phyloP scores from a whole-genome alignment of 2,329 filamentous ascomycete genomes.

The Arthroderma uncinatum region DNA sequence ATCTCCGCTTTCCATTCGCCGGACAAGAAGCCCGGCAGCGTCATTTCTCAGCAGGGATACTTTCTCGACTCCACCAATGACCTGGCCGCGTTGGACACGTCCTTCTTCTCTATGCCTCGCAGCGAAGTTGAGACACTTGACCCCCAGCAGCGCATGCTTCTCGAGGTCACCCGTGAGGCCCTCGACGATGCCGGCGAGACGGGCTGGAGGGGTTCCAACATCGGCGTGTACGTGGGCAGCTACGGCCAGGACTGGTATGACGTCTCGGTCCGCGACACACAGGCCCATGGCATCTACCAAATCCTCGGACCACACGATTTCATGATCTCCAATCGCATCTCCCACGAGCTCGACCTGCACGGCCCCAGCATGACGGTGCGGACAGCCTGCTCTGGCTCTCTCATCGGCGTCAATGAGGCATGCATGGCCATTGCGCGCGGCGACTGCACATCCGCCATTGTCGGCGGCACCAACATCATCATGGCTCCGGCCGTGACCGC shows the following conservation, averaged over 20 bases:
- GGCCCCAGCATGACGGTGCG: conserved; percentile 10
- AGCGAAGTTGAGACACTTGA: conserved; percentile 22
- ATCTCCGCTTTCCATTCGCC: conserved; percentile 8
- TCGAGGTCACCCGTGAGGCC: conserved; percentile 27
- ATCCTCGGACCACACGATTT: conserved; percentile 9
- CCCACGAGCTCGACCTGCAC: too few relatives aligned
- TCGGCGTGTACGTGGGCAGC: conserved; percentile 25
- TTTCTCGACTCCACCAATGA: conserved; percentile 22
- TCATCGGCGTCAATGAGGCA: conserved; percentile 7
- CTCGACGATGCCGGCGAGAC: conserved; percentile 10
- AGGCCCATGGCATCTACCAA: conserved; percentile 4
- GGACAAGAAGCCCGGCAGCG: neutral
- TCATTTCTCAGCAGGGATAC: conserved; percentile 15
- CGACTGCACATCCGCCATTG: conserved; percentile 13
- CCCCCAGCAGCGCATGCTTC: conserved; percentile 25
- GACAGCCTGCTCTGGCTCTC: conserved; percentile 9
- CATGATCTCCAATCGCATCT: conserved; percentile 12
- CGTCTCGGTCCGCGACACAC: conserved; percentile 10
- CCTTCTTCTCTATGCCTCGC: conserved; percentile 24
- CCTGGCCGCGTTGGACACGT: conserved; percentile 21
- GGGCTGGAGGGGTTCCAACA: conserved; percentile 21
- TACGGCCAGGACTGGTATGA: conserved; percentile 21
- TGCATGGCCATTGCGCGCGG: conserved; percentile 2
- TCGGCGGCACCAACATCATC: neutral
- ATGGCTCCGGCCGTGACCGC: neutral